These are phyloP conservation scores for Clarireedia hainanense DNA, from an alignment of 2,329 filamentous ascomycete genomes.

Conservation along the genomic window DNA sequence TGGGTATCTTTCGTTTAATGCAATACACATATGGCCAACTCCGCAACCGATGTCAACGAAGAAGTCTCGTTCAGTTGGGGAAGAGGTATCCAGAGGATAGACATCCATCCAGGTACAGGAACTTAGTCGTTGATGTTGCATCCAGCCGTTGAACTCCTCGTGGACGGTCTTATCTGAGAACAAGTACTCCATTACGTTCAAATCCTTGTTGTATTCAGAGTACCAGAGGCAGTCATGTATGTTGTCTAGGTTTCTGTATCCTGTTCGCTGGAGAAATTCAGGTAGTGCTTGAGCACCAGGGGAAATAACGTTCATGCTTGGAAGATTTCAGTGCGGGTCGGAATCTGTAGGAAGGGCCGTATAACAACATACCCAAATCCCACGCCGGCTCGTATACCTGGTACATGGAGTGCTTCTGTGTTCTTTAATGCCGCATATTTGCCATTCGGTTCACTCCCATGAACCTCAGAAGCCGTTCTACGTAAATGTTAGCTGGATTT, in stretches of 20 bases:
- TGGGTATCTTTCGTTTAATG: conserved; percentile 29
- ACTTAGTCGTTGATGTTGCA: background rate
- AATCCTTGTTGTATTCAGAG: background rate
- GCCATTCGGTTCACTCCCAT: background rate
- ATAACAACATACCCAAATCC: background rate
- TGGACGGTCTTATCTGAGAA: background rate
- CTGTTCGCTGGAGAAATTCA: background rate
- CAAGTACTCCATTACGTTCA: background rate
- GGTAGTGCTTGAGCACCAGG: background rate
- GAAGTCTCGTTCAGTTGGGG: conserved; percentile 9
- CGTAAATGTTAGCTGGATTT: background rate
- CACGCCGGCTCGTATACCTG: background rate
- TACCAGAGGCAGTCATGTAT: background rate
- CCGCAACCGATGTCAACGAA: conserved; percentile 36
- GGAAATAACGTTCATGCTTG: background rate
- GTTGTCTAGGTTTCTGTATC: background rate
- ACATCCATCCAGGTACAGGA: background rate
- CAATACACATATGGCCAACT: conserved; percentile 31
- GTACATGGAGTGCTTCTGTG: background rate
- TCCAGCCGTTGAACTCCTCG: background rate
- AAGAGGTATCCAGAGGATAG: background rate
- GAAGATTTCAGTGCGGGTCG: no score
- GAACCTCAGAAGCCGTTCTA: background rate
- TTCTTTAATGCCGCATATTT: background rate
- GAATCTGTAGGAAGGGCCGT: no score